Conservation (phyloP, 2,329 filamentous ascomycete genomes). For the Apiospora saccharicola region DNA sequence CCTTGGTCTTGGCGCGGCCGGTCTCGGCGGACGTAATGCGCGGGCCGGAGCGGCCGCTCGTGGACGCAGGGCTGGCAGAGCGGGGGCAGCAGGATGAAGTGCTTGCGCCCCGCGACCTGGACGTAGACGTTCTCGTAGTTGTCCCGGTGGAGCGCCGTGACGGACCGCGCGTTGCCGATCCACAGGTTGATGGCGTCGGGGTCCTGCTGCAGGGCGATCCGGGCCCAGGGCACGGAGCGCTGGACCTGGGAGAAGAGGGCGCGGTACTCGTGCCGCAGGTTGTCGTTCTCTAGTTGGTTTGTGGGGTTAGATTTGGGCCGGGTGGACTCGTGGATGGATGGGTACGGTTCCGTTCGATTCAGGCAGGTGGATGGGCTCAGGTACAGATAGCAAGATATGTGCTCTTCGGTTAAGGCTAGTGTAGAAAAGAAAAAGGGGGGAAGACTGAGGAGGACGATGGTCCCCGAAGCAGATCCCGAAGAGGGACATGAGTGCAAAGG, state of each 20-base stretch:
- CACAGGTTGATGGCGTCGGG: slow-evolving; percentile 85
- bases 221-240: slow-evolving; percentile 72
- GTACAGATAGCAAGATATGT: not conserved
- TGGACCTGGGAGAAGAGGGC: slow-evolving; percentile 70
- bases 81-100: slow-evolving; percentile 78
- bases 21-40: slow-evolving; percentile 60
- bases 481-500: no score
- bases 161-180: slow-evolving; percentile 76
- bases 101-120: slow-evolving; percentile 75
- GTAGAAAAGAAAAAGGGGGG: no score
- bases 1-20: not conserved
- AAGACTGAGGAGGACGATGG: no score
- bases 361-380: no score
- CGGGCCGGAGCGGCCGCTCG: slow-evolving; percentile 64
- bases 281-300: slow-evolving; percentile 75
- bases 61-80: slow-evolving; percentile 73
- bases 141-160: slow-evolving; percentile 80
- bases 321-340: not conserved
- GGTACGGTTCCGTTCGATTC: not conserved
- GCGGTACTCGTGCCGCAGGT: slow-evolving; percentile 76
- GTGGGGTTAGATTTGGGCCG: slow-evolving; percentile 44
- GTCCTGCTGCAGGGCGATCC: slow-evolving; percentile 69
- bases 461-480: no score
- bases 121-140: slow-evolving; percentile 89
- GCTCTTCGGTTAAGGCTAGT: no score